phyloP scores from a whole-genome alignment of 2,329 filamentous ascomycete genomes.

The Emergomyces pasteurianus region DNA sequence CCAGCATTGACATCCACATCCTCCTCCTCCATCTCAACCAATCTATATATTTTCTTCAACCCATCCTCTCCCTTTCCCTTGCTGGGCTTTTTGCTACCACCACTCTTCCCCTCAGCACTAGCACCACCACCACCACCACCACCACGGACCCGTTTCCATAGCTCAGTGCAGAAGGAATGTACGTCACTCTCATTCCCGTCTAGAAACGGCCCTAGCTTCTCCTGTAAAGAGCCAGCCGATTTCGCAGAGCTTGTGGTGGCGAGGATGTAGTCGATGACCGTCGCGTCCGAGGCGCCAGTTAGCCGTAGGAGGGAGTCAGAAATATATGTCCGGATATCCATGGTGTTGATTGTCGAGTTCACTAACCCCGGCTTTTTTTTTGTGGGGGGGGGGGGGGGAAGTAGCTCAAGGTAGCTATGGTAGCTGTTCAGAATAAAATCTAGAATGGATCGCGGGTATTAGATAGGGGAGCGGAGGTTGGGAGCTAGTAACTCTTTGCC shows the following conservation, averaged over 20 bases:
- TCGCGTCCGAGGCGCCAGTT: conserved; percentile 44
- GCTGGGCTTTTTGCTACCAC: background rate
- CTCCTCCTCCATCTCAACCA: conserved; percentile 45
- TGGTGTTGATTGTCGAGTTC: conserved; percentile 10
- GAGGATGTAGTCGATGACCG: conserved; percentile 46
- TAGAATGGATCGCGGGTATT: background rate
- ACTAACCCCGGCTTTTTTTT: background rate
- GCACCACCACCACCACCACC: no score
- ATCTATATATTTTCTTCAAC: conserved; percentile 34
- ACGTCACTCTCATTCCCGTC: conserved; percentile 39
- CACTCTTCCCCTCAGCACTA: conserved; percentile 11
- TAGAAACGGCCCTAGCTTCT: conserved; percentile 42
- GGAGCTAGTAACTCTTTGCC: no score
- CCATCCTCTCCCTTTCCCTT: conserved; percentile 6
- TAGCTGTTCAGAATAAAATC: background rate
- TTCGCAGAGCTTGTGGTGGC: conserved; percentile 41
- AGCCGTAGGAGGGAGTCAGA: conserved; percentile 42
- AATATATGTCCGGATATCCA: conserved; percentile 32
- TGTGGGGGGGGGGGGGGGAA: background rate
- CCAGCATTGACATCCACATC: conserved; percentile 17
- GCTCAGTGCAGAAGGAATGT: conserved; percentile 35
- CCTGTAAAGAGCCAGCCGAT: conserved; percentile 35
- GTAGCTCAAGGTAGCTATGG: background rate
- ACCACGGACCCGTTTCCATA: conserved; percentile 28
- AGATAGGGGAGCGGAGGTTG: background rate